Conservation (phyloP, 768 basidiomycete genomes). For the Lactarius psammicola region DNA sequence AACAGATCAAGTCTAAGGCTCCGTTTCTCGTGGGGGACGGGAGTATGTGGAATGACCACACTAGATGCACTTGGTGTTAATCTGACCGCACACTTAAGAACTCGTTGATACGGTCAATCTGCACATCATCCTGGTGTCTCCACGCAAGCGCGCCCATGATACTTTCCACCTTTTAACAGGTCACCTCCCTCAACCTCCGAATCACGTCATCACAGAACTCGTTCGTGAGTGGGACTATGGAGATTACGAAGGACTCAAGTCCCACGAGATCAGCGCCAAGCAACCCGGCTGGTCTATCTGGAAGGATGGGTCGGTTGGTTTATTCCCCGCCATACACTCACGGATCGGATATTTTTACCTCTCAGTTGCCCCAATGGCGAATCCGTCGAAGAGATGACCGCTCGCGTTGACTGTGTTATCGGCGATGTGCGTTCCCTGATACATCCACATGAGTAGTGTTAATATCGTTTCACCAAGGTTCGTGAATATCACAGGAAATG, state of each 20-base stretch:
- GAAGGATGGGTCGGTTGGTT: constrained; percentile 63
- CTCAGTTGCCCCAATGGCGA: constrained; percentile 86
- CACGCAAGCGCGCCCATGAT: constrained; percentile 78
- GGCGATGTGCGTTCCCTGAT: constrained; percentile 48
- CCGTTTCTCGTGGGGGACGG: constrained; percentile 68
- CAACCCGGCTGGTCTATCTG: constrained; percentile 76
- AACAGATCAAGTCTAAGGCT: constrained; percentile 65
- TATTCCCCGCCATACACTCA: neutral
- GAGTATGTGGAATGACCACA: constrained; percentile 49
- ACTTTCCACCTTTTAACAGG: constrained; percentile 84
- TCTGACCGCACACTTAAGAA: constrained; percentile 41
- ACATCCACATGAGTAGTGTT: neutral
- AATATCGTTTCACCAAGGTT: constrained; percentile 44
- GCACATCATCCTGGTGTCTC: constrained; percentile 75
- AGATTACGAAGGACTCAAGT: constrained; percentile 78
- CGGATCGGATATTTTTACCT: neutral
- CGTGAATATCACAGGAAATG: constrained; percentile 70
- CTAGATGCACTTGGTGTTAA: neutral
- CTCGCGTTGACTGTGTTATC: constrained; percentile 76
- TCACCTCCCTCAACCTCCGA: constrained; percentile 44
- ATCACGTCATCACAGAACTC: constrained; percentile 61
- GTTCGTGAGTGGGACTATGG: constrained; percentile 90
- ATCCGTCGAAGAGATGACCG: constrained; percentile 72
- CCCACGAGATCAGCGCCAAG: constrained; percentile 71
- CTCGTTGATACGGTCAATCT: constrained; percentile 79